These are phyloP conservation scores for Cardamine resedifolia DNA, from an alignment of 345 rosid genomes.

Conservation along the genomic window DNA sequence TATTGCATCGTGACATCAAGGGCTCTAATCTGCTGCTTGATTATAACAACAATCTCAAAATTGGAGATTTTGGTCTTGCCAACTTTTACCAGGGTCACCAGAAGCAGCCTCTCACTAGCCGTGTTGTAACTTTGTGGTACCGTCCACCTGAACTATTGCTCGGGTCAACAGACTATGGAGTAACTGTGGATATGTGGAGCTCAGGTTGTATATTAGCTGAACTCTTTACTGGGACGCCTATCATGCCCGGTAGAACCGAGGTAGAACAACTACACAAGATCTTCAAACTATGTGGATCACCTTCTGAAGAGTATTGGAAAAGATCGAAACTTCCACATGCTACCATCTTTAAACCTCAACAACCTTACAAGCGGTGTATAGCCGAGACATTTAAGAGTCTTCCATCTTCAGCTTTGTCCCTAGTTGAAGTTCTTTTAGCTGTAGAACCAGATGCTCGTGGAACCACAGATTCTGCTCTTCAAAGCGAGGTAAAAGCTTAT, in stretches of 20 bases:
- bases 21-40: slow-evolving; percentile 66
- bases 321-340: slow-evolving; percentile 58
- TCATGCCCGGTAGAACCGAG: slow-evolving; percentile 78
- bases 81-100: slow-evolving; percentile 40
- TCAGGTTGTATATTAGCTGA: slow-evolving; percentile 69
- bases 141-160: slow-evolving; percentile 73
- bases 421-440: slow-evolving; percentile 57
- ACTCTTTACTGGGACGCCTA: slow-evolving; percentile 63
- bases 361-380: slow-evolving; percentile 58
- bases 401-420: slow-evolving; percentile 54
- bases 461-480: slow-evolving; percentile 52
- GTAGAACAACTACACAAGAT: slow-evolving; percentile 74
- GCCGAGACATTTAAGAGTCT: slow-evolving; percentile 56
- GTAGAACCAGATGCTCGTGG: slow-evolving; percentile 58
- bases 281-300: slow-evolving; percentile 76
- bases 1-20: slow-evolving; percentile 70
- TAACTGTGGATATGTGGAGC: slow-evolving; percentile 71
- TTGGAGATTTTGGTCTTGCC: slow-evolving; percentile 70
- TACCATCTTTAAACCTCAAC: slow-evolving; percentile 65
- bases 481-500: slow-evolving; percentile 48
- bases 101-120: slow-evolving; percentile 65
- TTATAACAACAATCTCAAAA: slow-evolving; percentile 54
- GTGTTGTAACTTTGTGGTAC: slow-evolving; percentile 73
- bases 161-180: slow-evolving; percentile 61
- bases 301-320: slow-evolving; percentile 72